Evolutionary conservation across 306 rosid species (phyloP).

Genomic region (Elaeagnus macrophylla): DNA sequence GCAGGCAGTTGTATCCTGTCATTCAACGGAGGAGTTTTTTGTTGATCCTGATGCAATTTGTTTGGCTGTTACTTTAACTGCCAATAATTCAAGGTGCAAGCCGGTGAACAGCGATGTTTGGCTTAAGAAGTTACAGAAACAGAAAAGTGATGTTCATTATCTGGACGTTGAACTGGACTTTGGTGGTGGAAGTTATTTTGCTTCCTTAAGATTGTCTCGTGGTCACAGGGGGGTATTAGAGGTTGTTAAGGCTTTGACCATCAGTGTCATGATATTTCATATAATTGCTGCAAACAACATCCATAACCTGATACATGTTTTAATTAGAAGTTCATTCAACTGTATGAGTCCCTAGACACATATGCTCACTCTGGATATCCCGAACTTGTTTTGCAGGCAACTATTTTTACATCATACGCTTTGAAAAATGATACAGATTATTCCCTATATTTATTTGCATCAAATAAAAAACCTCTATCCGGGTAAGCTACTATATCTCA

Average conservation of each 20-base stretch:
- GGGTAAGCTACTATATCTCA: constrained; percentile 39
- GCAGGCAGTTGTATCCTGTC: constrained; percentile 53
- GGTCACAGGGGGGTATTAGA: constrained; percentile 72
- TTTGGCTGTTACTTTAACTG: constrained; percentile 56
- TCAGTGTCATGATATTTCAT: neutral
- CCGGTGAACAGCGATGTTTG: constrained; percentile 67
- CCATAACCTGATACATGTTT: too few relatives aligned
- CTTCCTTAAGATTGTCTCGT: constrained; percentile 75
- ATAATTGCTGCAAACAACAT: neutral
- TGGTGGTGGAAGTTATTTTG: constrained; percentile 52
- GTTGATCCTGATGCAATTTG: constrained; percentile 63
- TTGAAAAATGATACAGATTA: constrained; percentile 65
- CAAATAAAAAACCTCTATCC: constrained; percentile 49
- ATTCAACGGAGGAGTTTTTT: constrained; percentile 62
- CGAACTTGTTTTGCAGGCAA: constrained; percentile 48
- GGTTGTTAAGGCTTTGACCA: constrained; percentile 34
- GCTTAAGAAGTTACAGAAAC: constrained; percentile 71
- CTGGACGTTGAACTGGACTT: constrained; percentile 76
- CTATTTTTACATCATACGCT: constrained; percentile 70
- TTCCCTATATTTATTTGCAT: constrained; percentile 52
- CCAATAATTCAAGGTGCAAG: constrained; percentile 51
- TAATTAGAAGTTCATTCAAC: too few relatives aligned
- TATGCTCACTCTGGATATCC: neutral
- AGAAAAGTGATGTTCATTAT: constrained; percentile 45
- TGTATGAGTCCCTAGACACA: too few relatives aligned